Percentiles rank a stretch among this genome's conserved stretches.
These are phyloP conservation scores for Crataegus laevigata DNA, from an alignment of 306 rosid species.

Conservation along the genomic window DNA sequence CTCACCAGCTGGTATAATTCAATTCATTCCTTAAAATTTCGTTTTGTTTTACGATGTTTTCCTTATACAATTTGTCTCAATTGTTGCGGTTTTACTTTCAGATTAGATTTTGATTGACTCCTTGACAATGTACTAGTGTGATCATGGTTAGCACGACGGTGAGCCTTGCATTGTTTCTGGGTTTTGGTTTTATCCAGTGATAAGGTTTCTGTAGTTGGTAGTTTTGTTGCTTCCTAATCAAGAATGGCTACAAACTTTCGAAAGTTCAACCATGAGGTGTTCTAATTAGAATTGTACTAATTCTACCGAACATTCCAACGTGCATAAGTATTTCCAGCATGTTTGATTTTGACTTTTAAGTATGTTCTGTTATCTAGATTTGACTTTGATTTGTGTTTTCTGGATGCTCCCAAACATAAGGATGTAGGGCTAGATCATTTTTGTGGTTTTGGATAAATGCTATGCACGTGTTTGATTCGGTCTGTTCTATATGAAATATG, in stretches of 20 bases:
- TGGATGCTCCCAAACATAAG: not conserved
- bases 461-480: not conserved
- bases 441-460: not conserved
- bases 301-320: not conserved
- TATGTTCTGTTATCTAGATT: not conserved
- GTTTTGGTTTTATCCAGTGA: not conserved
- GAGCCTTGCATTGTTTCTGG: not conserved
- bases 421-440: not conserved
- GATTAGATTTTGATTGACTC: not conserved
- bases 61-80: not conserved
- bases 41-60: not conserved
- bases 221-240: not conserved
- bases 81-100: not conserved
- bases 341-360: not conserved
- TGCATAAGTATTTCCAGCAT: not conserved
- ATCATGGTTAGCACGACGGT: not conserved
- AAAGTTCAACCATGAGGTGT: not conserved
- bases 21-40: not conserved
- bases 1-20: conserved; percentile 22
- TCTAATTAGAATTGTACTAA: not conserved
- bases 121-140: not conserved
- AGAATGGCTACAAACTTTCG: not conserved
- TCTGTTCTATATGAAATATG: not conserved
- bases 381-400: not conserved
- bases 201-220: not conserved